Conservation (phyloP, 805 yeast genomes). For the Clavispora fructus region DNA sequence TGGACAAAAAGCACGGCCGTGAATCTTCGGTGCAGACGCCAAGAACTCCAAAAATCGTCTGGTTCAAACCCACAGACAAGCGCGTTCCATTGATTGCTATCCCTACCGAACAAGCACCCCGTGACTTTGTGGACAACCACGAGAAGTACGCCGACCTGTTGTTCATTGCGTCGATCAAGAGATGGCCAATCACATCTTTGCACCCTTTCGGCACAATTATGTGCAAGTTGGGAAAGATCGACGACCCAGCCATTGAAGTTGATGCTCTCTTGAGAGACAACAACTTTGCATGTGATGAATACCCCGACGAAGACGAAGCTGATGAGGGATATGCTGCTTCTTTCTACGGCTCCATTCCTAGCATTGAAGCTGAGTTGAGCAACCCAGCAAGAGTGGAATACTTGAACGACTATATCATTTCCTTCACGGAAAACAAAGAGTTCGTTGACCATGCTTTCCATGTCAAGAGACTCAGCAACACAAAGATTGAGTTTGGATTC, state of each 20-base stretch:
- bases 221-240: constrained; percentile 77
- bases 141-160: constrained; percentile 74
- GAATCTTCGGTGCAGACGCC: constrained; percentile 42
- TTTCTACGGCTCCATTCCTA: constrained; percentile 33
- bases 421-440: constrained; percentile 53
- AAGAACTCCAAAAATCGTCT: constrained; percentile 84
- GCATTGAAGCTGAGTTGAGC: constrained; percentile 33
- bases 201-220: constrained; percentile 96
- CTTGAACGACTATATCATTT: constrained; percentile 55
- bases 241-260: constrained; percentile 71
- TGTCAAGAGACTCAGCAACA: constrained; percentile 56
- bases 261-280: constrained; percentile 86
- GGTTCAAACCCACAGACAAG: constrained; percentile 98
- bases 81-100: constrained; percentile 97
- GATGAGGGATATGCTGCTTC: constrained; percentile 11
- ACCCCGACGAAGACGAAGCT: constrained; percentile 40
- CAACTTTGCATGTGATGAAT: constrained; percentile 77
- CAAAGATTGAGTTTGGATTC: constrained; percentile 73
- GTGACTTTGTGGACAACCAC: constrained; percentile 89
- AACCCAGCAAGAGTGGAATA: constrained; percentile 46
- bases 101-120: constrained; percentile 97
- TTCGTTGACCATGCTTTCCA: constrained; percentile 78
- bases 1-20: constrained; percentile 43
- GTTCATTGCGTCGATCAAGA: constrained; percentile 91
- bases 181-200: constrained; percentile 98